Base-by-base conservation (phyloP, 306 rosid species). In the Rosa chinensis region DNA sequence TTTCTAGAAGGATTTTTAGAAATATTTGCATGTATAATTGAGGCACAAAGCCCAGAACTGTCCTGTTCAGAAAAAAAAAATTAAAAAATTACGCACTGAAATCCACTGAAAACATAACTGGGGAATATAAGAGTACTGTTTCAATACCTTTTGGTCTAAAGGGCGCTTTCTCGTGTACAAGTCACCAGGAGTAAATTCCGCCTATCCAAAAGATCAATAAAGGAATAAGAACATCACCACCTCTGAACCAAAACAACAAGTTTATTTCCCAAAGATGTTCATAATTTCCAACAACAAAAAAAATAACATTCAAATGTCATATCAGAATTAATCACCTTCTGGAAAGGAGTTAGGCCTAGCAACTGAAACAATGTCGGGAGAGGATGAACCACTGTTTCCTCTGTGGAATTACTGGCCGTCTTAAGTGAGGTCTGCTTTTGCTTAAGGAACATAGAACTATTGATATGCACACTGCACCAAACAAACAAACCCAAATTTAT, bases 301-400 rank as follows among this genome's bases (percentile, higher is more conserved):
- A 32, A 32, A 32, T 80, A 32, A 40, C 9, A 13, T 8, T 23
- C 69, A 56, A 35, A 75, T 14, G 32, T 45, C 59, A 32, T 25
- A 25, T n/a, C 47, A 74, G 75, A 59, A 77, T 61, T 69, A 61
- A 70, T 32, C 73, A 94, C 98, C 98, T 91, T 91, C 89, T 89
- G 89, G 62, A 86, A 89, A 84, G 98, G 88, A 78, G 79, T 85
- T 77, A 89, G 70, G 66, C 98, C 93, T 18, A 94, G 92, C 85
- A 94, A 87, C 86, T 84, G 86, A 80, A 94, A 91, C 92, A 92
- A 86, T 42, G 81, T 86, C 43, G 97, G 95, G 68, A 94, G 92
- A 56, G 97, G 97, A 86, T 89, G 98, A 82, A 91, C 83, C 71
- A 94, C 85, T 5, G 97, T 88, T 76, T 91, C 98, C 47, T 91